Percentiles rank a stretch among this genome's conserved stretches.
These are phyloP conservation scores for Capronia americana DNA, from an alignment of 2,329 filamentous ascomycete genomes.

Conservation along the genomic window DNA sequence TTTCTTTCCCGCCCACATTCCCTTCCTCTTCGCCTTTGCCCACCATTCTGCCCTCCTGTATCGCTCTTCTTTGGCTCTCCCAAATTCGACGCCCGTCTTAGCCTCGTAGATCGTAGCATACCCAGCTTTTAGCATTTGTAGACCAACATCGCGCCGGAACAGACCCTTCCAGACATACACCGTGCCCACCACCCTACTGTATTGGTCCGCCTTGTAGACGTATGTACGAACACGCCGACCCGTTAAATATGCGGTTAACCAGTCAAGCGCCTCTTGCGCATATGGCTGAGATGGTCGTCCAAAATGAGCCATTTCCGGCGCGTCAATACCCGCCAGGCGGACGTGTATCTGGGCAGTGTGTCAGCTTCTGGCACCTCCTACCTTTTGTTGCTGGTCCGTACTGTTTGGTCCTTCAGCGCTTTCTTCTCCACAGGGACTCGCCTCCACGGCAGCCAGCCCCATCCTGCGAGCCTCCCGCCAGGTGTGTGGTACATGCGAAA, in stretches of 20 bases:
- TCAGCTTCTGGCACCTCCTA: slow-evolving; percentile 16
- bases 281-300: slow-evolving; percentile 86
- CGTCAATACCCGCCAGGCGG: slow-evolving; percentile 89
- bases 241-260: slow-evolving; percentile 76
- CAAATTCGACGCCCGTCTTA: slow-evolving; percentile 88
- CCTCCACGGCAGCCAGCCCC: slow-evolving; percentile 83
- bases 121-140: slow-evolving; percentile 85
- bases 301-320: slow-evolving; percentile 91
- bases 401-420: slow-evolving; percentile 76
- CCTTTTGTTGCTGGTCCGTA: slow-evolving; percentile 48
- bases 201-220: slow-evolving; percentile 86
- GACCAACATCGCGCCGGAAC: slow-evolving; percentile 78
- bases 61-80: slow-evolving; percentile 64
- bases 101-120: slow-evolving; percentile 93
- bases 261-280: slow-evolving; percentile 78
- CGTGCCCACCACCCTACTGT: slow-evolving; percentile 86
- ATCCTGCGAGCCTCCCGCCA: slow-evolving; percentile 83
- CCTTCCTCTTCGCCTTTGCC: slow-evolving; percentile 69
- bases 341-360: slow-evolving; percentile 68
- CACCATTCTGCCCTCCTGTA: slow-evolving; percentile 56
- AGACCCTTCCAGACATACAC: slow-evolving; percentile 71
- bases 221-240: slow-evolving; percentile 79
- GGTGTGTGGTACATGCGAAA: slow-evolving; percentile 95
- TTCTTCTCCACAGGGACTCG: slow-evolving; percentile 72
- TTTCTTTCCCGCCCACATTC: slow-evolving; percentile 75